A percentile compares a stretch with the other conserved stretches of the same genome.
These are phyloP conservation scores for Brassica carinata DNA, from an alignment of 345 rosid genomes.

Conservation along the genomic window DNA sequence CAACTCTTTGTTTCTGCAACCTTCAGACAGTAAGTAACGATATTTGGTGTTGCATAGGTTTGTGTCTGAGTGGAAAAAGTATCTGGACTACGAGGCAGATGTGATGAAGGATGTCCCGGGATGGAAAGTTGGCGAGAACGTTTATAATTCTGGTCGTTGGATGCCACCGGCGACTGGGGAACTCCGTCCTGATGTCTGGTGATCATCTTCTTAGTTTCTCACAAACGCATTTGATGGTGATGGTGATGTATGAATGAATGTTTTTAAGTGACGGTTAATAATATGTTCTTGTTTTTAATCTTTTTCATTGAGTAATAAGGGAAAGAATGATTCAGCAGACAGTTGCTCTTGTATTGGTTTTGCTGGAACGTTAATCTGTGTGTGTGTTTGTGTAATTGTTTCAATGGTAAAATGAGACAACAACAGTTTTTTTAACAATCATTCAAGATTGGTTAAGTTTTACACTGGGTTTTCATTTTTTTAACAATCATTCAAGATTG, in stretches of 20 bases:
- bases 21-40: neutral
- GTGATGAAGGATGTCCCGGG: conserved; percentile 99
- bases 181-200: conserved; percentile 99
- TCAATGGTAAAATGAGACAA: neutral
- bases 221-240: conserved; percentile 28
- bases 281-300: conserved; percentile 21
- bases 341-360: conserved; percentile 24
- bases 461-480: neutral
- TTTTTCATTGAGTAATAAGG: conserved; percentile 19
- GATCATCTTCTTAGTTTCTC: conserved; percentile 32
- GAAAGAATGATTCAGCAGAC: conserved; percentile 24
- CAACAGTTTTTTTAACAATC: conserved; percentile 12
- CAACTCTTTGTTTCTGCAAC: neutral
- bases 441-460: neutral
- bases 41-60: conserved; percentile 51
- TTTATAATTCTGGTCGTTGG: conserved; percentile 95
- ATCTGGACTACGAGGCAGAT: conserved; percentile 96
- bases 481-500: conserved; percentile 10
- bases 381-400: conserved; percentile 12
- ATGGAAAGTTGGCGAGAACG: conserved; percentile 97
- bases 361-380: conserved; percentile 16
- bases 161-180: conserved; percentile 99
- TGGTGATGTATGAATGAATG: conserved; percentile 32
- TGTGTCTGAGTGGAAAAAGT: conserved; percentile 94
- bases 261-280: neutral